These are phyloP conservation scores for Sedum album DNA, from an alignment of 164 flowering plant species.

Conservation along the genomic window DNA sequence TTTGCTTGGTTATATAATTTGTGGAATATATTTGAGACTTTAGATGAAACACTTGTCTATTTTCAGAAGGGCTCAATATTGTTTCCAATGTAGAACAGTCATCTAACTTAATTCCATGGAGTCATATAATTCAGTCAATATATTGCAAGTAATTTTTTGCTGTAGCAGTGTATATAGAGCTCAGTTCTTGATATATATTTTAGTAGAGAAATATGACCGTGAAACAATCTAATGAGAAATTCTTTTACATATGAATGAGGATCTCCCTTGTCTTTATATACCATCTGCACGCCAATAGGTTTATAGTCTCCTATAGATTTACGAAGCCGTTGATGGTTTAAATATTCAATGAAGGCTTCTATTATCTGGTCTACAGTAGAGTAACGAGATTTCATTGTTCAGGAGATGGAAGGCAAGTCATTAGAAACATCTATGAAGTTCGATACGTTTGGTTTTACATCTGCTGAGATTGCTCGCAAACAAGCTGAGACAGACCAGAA, in stretches of 20 bases:
- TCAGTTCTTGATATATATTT: not conserved
- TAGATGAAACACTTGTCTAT: not conserved
- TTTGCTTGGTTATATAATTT: not conserved
- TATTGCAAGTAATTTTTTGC: not conserved
- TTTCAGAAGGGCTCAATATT: not conserved
- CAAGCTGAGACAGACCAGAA: conserved; percentile 79
- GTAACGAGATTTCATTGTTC: conserved; percentile 10
- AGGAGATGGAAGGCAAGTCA: conserved; percentile 74
- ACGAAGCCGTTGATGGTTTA: not conserved
- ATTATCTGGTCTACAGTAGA: not conserved
- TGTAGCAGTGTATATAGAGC: not conserved
- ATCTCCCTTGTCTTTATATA: not conserved
- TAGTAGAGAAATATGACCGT: not conserved
- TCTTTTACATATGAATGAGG: not conserved
- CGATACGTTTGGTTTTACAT: conserved; percentile 96
- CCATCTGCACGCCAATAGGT: not conserved
- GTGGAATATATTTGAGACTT: not conserved
- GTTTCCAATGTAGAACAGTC: not conserved
- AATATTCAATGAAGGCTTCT: not conserved
- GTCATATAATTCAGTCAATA: not conserved
- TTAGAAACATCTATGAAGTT: conserved; percentile 63
- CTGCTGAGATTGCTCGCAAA: conserved; percentile 79
- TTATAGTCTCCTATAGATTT: not conserved
- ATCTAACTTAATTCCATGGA: not conserved
- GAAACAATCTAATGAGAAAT: not conserved